Percentiles rank a stretch among this genome's conserved stretches.
Evolutionary conservation across 805 yeast genomes (phyloP).

Genomic region (Saccharomycopsis fibuligera): DNA sequence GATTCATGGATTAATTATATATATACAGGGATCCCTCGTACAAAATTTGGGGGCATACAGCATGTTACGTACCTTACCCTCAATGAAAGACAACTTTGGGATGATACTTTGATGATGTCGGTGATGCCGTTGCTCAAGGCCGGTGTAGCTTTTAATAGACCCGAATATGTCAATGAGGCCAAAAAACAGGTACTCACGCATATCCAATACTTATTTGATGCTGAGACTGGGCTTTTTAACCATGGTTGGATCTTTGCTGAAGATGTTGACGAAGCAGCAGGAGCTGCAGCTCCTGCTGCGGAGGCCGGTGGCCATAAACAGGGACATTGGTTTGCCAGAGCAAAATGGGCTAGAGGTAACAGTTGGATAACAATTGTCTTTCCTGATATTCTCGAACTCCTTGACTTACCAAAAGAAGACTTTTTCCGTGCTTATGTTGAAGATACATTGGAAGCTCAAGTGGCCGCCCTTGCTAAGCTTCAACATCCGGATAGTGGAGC

Average conservation of each 20-base stretch:
- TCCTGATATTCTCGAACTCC: constrained; percentile 32
- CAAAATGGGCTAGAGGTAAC: constrained; percentile 35
- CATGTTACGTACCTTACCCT: constrained; percentile 31
- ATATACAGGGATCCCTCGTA: constrained; percentile 27
- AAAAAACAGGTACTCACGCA: constrained; percentile 31
- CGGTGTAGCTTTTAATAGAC: constrained; percentile 26
- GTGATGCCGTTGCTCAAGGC: constrained; percentile 33
- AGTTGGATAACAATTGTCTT: constrained; percentile 34
- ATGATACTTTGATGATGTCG: constrained; percentile 32
- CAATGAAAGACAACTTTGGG: constrained; percentile 27
- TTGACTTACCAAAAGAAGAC: constrained; percentile 28
- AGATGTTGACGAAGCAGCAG: constrained; percentile 27
- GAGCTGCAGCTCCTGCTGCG: constrained; percentile 7
- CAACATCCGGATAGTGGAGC: constrained; percentile 29
- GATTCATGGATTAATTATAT: constrained; percentile 35
- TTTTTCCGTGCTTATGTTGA: constrained; percentile 27
- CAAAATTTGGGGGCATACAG: constrained; percentile 32
- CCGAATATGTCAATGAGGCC: constrained; percentile 31
- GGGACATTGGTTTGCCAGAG: constrained; percentile 21
- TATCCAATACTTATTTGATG: constrained; percentile 29
- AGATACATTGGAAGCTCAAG: constrained; percentile 30
- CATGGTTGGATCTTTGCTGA: constrained; percentile 30
- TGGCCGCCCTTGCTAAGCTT: constrained; percentile 24
- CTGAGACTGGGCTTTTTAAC: constrained; percentile 30
- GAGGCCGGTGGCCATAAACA: background rate